phyloP scores from a whole-genome alignment of 305 asterid genomes.

The Solanum hybrid region DNA sequence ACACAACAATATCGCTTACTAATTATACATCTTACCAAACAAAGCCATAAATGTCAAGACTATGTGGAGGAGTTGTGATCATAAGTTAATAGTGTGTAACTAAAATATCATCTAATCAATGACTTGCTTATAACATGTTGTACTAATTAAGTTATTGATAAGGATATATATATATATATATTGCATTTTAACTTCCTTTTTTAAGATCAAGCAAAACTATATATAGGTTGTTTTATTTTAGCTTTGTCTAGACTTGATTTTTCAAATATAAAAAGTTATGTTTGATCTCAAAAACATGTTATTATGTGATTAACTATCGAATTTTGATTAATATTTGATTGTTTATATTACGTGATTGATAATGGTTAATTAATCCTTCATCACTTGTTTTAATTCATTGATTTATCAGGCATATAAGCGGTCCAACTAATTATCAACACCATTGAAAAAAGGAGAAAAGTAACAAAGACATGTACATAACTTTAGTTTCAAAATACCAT shows the following conservation, averaged over 20 bases:
- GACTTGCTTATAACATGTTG: not conserved
- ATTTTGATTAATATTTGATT: too few relatives aligned
- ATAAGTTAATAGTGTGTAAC: not conserved
- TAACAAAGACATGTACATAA: not conserved
- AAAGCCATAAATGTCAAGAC: not conserved
- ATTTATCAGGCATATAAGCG: too few relatives aligned
- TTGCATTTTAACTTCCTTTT: not conserved
- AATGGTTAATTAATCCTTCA: not conserved
- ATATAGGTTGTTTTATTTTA: too few relatives aligned
- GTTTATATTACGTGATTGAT: too few relatives aligned
- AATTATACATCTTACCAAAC: not conserved
- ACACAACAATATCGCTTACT: not conserved
- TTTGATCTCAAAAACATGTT: not conserved
- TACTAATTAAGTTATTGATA: too few relatives aligned
- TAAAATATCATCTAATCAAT: not conserved
- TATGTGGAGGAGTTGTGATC: not conserved
- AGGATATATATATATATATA: too few relatives aligned
- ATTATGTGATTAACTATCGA: too few relatives aligned
- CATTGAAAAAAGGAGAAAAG: not conserved
- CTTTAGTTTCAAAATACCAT: not conserved
- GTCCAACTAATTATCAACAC: not conserved
- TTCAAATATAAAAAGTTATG: not conserved
- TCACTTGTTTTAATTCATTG: not conserved
- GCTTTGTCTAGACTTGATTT: not conserved
- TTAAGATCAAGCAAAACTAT: too few relatives aligned